These are phyloP conservation scores for Rosa chinensis DNA, from an alignment of 306 rosid genomes.

Conservation along the genomic window DNA sequence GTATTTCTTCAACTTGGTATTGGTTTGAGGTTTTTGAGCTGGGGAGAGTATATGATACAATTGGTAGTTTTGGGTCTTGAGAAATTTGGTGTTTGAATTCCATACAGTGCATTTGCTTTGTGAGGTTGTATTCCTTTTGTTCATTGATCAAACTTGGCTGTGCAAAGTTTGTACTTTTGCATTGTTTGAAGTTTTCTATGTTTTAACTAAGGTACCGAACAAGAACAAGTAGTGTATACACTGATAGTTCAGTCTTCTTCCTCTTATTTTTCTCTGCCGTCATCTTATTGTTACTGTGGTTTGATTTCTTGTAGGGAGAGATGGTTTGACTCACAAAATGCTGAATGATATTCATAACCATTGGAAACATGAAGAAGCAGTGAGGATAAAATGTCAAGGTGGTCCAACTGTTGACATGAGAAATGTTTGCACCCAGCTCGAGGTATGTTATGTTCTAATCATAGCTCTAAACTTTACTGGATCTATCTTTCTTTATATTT, in stretches of 20 bases:
- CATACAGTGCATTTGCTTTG: too few relatives aligned
- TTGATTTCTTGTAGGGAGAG: constrained; percentile 63
- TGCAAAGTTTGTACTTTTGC: neutral
- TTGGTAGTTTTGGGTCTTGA: too few relatives aligned
- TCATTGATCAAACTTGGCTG: too few relatives aligned
- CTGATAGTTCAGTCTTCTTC: neutral
- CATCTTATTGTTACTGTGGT: neutral
- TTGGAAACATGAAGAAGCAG: constrained; percentile 78
- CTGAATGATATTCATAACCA: constrained; percentile 75
- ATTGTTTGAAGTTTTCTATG: neutral
- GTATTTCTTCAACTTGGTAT: too few relatives aligned
- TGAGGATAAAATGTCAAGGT: constrained; percentile 89
- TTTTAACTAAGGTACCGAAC: too few relatives aligned
- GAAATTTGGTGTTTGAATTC: too few relatives aligned
- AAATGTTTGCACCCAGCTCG: constrained; percentile 78
- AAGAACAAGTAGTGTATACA: neutral
- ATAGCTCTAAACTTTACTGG: too few relatives aligned
- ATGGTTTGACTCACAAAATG: constrained; percentile 97
- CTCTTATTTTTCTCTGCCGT: constrained; percentile 8
- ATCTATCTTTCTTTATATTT: too few relatives aligned
- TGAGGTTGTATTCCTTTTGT: too few relatives aligned
- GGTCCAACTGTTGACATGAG: constrained; percentile 94
- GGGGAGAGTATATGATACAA: too few relatives aligned
- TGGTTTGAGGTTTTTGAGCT: too few relatives aligned
- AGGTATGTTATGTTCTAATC: too few relatives aligned